Evolutionary conservation across 1,139 yeast genomes (phyloP).

Genomic region (Entelexis sorbosivorans): DNA sequence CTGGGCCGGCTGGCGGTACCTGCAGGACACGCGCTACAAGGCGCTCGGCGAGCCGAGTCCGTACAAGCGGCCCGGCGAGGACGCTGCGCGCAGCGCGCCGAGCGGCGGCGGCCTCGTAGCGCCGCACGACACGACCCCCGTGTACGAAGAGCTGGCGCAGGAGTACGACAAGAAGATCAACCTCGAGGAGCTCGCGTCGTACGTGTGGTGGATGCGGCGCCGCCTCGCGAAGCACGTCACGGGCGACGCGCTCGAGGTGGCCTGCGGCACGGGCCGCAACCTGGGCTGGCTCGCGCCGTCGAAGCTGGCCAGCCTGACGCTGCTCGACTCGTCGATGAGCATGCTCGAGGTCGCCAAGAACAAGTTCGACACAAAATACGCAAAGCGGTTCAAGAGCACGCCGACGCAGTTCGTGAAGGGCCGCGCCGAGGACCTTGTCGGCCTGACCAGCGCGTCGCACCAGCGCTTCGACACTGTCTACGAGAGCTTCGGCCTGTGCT

Average conservation of each 20-base stretch:
- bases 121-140: slow-evolving; percentile 61
- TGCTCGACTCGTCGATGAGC: slow-evolving; percentile 67
- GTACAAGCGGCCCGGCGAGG: slow-evolving; percentile 22
- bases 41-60: slow-evolving; percentile 32
- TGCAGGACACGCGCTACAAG: slow-evolving; percentile 30
- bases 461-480: slow-evolving; percentile 76
- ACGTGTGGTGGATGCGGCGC: slow-evolving; percentile 71
- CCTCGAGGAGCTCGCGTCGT: slow-evolving; percentile 74
- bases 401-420: slow-evolving; percentile 68
- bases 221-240: slow-evolving; percentile 68
- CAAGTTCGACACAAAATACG: slow-evolving; percentile 58
- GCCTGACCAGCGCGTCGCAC: slow-evolving; percentile 39
- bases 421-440: slow-evolving; percentile 72
- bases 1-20: slow-evolving; percentile 25
- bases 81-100: neutral
- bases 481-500: slow-evolving; percentile 91
- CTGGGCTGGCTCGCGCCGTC: slow-evolving; percentile 59
- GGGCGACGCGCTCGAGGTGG: slow-evolving; percentile 88
- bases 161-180: slow-evolving; percentile 75
- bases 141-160: slow-evolving; percentile 67
- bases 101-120: slow-evolving; percentile 19
- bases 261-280: slow-evolving; percentile 95
- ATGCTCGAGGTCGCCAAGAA: slow-evolving; percentile 78
- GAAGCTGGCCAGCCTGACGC: slow-evolving; percentile 59
- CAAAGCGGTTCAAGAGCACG: slow-evolving; percentile 49